Evolutionary conservation across 1,284 basidiomycete genomes (phyloP).

Genomic region (Ustilago crameri): DNA sequence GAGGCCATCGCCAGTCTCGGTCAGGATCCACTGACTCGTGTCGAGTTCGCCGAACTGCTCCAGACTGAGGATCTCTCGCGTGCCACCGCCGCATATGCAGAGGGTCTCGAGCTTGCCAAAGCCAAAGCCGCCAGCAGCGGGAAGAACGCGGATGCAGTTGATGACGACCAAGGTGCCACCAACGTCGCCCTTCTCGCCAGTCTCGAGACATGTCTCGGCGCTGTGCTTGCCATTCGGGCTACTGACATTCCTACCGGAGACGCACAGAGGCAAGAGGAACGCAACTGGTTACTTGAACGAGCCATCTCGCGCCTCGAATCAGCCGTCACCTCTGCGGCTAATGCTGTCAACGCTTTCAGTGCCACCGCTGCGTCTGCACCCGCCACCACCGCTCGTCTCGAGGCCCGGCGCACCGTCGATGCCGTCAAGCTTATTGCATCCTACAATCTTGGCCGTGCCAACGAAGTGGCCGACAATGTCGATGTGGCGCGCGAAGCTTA

Average conservation of each 20-base stretch:
- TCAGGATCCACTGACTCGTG: constrained; percentile 51
- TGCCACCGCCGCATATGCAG: constrained; percentile 43
- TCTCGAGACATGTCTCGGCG: constrained; percentile 55
- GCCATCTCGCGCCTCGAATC: constrained; percentile 49
- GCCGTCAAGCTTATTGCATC: constrained; percentile 59
- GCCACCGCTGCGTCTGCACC: constrained; percentile 29
- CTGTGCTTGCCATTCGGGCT: constrained; percentile 52
- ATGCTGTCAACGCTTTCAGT: constrained; percentile 27
- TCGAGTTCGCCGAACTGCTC: constrained; percentile 58
- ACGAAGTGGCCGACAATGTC: constrained; percentile 51
- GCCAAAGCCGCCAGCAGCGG: constrained; percentile 11
- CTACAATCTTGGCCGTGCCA: constrained; percentile 64
- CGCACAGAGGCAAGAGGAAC: constrained; percentile 33
- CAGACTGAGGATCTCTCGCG: constrained; percentile 54
- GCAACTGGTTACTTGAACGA: constrained; percentile 42
- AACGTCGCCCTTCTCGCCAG: constrained; percentile 34
- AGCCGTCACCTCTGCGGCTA: constrained; percentile 36
- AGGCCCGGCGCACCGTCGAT: constrained; percentile 40
- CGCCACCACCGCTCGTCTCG: constrained; percentile 31
- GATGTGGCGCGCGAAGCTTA: constrained; percentile 62
- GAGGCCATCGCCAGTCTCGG: constrained; percentile 51
- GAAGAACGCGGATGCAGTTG: constrained; percentile 8
- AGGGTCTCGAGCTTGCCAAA: constrained; percentile 41
- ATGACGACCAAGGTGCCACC: constrained; percentile 31
- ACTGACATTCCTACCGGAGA: constrained; percentile 38